phyloP scores from a whole-genome alignment of 164 flowering plant genomes.

The Stephania yunnanensis region DNA sequence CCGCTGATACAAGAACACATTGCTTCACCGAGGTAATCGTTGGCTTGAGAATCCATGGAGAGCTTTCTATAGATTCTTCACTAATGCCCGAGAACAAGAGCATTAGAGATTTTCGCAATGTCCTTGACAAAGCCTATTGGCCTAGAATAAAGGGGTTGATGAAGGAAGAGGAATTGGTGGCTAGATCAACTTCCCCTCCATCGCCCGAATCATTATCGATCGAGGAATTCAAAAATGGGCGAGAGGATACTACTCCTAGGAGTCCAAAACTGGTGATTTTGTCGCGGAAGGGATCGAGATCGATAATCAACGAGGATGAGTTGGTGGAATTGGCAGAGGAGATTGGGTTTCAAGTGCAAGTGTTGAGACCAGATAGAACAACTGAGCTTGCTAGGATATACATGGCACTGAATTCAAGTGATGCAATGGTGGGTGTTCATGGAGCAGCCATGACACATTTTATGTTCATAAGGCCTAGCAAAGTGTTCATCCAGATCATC shows the following conservation, averaged over 20 bases:
- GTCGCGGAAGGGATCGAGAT: constrained; percentile 70
- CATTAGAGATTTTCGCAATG: constrained; percentile 55
- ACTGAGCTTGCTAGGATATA: constrained; percentile 76
- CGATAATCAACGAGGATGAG: constrained; percentile 52
- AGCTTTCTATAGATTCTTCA: constrained; percentile 59
- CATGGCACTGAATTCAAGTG: constrained; percentile 63
- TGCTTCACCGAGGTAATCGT: constrained; percentile 78
- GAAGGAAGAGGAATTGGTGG: constrained; percentile 35
- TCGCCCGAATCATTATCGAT: not conserved
- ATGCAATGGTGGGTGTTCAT: constrained; percentile 89
- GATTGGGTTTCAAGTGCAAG: constrained; percentile 63
- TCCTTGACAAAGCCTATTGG: constrained; percentile 59
- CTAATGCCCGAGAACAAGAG: constrained; percentile 42
- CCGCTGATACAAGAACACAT: constrained; percentile 49
- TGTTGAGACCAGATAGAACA: constrained; percentile 52
- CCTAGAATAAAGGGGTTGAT: constrained; percentile 58
- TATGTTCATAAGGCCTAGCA: constrained; percentile 69
- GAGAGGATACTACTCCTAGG: not conserved
- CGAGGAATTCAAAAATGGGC: not conserved
- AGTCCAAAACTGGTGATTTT: constrained; percentile 62
- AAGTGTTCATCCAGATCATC: constrained; percentile 69
- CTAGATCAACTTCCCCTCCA: constrained; percentile 18
- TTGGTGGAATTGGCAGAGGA: constrained; percentile 60
- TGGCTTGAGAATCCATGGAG: constrained; percentile 83
- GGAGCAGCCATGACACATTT: constrained; percentile 98